Conservation (phyloP, 345 rosid species). For the Linum usitatissimum region DNA sequence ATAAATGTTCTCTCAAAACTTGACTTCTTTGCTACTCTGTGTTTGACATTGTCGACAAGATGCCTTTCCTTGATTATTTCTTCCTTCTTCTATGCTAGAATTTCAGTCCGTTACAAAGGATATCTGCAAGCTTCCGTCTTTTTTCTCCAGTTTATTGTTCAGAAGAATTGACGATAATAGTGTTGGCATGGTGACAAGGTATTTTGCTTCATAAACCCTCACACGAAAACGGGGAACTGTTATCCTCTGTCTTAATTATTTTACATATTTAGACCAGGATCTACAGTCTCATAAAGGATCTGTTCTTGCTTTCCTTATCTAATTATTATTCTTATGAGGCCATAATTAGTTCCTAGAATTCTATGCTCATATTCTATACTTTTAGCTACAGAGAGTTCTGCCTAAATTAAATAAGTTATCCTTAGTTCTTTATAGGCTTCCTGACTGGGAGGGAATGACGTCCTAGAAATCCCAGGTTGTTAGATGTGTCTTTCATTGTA, state of each 20-base stretch:
- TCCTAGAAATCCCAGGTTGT: background rate
- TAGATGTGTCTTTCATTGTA: background rate
- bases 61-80: background rate
- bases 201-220: slow-evolving; percentile 6
- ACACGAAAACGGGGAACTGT: background rate
- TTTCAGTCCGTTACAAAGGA: slow-evolving; percentile 63
- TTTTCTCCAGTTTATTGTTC: slow-evolving; percentile 53
- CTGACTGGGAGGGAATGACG: background rate
- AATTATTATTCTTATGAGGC: background rate
- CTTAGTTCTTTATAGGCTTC: background rate
- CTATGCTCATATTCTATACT: background rate
- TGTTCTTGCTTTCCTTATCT: background rate
- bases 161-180: slow-evolving; percentile 50
- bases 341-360: background rate
- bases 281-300: background rate
- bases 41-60: background rate
- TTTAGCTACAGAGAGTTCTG: background rate
- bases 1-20: background rate
- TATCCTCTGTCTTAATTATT: too few relatives aligned
- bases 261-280: too few relatives aligned
- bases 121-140: slow-evolving; percentile 86
- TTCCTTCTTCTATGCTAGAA: slow-evolving; percentile 25
- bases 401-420: too few relatives aligned
- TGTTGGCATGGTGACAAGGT: slow-evolving; percentile 66
- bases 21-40: background rate